These are phyloP conservation scores for Rosa chinensis DNA, from an alignment of 306 rosid species.

Conservation along the genomic window DNA sequence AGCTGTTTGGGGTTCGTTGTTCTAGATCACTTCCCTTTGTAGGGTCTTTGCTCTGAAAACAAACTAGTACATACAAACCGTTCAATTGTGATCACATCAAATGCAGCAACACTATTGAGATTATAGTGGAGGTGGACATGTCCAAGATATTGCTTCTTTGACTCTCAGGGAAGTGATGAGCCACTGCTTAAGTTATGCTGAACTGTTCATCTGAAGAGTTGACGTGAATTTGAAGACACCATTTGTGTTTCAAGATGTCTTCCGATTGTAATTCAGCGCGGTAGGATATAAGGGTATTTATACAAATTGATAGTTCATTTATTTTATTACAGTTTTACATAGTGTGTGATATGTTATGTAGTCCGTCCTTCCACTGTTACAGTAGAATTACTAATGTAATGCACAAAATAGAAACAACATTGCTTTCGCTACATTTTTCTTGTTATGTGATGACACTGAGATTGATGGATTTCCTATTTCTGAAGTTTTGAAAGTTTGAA, in stretches of 20 bases:
- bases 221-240: conserved; percentile 24
- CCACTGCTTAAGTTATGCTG: conserved; percentile 26
- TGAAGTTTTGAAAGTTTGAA: neutral
- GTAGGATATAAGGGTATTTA: conserved; percentile 11
- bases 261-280: conserved; percentile 10
- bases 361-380: conserved; percentile 2
- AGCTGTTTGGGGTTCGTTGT: conserved; percentile 80
- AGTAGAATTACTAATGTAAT: neutral
- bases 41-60: conserved; percentile 19
- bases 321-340: neutral
- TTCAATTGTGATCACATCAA: conserved; percentile 24
- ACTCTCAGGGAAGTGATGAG: conserved; percentile 6
- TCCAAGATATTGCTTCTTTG: neutral
- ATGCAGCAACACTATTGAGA: conserved; percentile 22
- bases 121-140: conserved; percentile 23
- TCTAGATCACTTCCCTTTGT: conserved; percentile 32
- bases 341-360: conserved; percentile 2
- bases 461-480: neutral
- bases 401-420: neutral
- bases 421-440: neutral
- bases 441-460: neutral
- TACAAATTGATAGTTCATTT: neutral
- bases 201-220: conserved; percentile 18
- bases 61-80: conserved; percentile 12
- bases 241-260: conserved; percentile 20